phyloP scores from a whole-genome alignment of 495 filamentous ascomycete genomes.

The Penicillium canescens region DNA sequence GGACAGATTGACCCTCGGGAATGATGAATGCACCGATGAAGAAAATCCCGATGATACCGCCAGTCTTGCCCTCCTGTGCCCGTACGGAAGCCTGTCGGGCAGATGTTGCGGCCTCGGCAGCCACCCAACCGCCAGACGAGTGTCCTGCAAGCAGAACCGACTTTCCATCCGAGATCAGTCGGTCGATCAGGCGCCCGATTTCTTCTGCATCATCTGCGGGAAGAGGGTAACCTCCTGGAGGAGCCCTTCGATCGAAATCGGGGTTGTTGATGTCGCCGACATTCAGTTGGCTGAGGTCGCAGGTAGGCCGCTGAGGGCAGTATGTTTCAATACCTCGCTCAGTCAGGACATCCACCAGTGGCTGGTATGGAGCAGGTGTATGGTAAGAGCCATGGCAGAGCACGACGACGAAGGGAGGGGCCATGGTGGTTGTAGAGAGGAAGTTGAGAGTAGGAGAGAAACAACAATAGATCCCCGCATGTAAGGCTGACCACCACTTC shows the following conservation, averaged over 20 bases:
- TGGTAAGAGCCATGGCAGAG: constrained; percentile 39
- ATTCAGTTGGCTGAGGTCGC: constrained; percentile 28
- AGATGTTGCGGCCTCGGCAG: constrained; percentile 29
- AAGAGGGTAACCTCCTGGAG: constrained; percentile 27
- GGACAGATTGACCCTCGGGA: constrained; percentile 29
- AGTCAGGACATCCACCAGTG: constrained; percentile 25
- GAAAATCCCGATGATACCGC: constrained; percentile 38
- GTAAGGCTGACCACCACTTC: neutral
- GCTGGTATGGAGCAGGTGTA: constrained; percentile 30
- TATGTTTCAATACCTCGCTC: constrained; percentile 25
- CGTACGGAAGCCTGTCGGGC: constrained; percentile 23
- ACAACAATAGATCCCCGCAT: neutral
- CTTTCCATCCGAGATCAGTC: constrained; percentile 24
- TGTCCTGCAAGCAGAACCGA: constrained; percentile 28
- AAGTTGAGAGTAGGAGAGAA: neutral
- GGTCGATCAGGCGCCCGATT: constrained; percentile 17
- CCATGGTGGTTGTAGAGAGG: neutral
- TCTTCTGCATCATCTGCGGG: constrained; percentile 23
- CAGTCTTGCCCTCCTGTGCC: constrained; percentile 15
- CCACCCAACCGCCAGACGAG: constrained; percentile 37
- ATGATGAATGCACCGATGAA: constrained; percentile 32
- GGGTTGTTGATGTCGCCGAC: constrained; percentile 30
- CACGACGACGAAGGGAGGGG: constrained; percentile 16
- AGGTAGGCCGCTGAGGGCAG: constrained; percentile 37
- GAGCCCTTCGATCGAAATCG: constrained; percentile 28